A percentile compares a stretch with the other conserved stretches of the same genome.
These are phyloP conservation scores for Claviceps africana DNA, from an alignment of 2,329 filamentous ascomycete genomes.

Conservation along the genomic window DNA sequence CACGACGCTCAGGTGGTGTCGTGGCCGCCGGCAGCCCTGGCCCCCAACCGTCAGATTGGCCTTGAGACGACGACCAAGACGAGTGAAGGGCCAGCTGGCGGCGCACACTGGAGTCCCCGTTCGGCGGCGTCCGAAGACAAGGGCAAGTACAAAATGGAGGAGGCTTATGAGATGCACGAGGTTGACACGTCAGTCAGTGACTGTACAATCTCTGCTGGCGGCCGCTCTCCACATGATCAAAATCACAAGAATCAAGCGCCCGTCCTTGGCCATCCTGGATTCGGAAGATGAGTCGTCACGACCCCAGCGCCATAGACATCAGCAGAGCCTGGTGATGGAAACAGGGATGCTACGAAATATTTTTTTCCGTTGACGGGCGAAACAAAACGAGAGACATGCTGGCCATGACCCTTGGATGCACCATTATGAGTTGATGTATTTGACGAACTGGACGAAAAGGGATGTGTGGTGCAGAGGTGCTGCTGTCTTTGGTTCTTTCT, in stretches of 20 bases:
- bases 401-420: background rate
- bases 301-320: no score
- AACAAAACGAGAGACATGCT: background rate
- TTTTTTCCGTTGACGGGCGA: no score
- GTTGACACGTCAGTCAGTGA: slow-evolving; percentile 10
- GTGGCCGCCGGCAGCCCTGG: slow-evolving; percentile 20
- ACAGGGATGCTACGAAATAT: no score
- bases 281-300: no score
- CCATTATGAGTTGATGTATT: background rate
- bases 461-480: background rate
- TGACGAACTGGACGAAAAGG: background rate
- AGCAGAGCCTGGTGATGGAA: no score
- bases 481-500: no score
- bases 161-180: slow-evolving; percentile 36
- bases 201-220: slow-evolving; percentile 11
- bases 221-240: background rate
- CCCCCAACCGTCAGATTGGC: slow-evolving; percentile 9
- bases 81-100: background rate
- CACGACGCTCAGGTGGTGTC: slow-evolving; percentile 20
- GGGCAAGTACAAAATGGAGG: slow-evolving; percentile 23
- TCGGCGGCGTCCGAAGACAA: slow-evolving; percentile 18
- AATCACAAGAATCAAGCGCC: background rate
- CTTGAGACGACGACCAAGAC: slow-evolving; percentile 3
- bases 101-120: background rate
- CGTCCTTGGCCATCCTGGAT: no score